Base-by-base conservation (phyloP, 2,329 filamentous ascomycete species). In the Cladosporium sp. region DNA sequence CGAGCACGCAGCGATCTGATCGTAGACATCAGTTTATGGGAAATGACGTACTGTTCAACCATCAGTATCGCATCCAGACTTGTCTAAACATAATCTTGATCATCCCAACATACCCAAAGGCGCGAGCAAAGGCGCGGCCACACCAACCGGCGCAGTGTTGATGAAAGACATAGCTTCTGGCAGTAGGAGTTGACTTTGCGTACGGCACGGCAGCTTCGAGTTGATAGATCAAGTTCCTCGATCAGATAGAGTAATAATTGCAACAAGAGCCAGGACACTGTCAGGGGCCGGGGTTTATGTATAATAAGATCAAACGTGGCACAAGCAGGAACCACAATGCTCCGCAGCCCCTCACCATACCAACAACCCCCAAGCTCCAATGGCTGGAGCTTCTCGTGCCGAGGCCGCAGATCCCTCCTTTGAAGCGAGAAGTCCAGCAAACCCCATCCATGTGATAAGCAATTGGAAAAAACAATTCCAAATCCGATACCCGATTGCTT, bases 71-170 rank as follows among this genome's bases (percentile, higher is more conserved):
- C n/a, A 46, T 14, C 33, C 11, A 35, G 10, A 11, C 12, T 21
- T 2, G 6, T 3, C 6, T 5, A 3, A 46, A 46, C 8, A 46
- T 8, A 21, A 11, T 23, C 8, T 23, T 21, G 18, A 21, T 18
- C 35, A n/a, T 29, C 16, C 2, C 16, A 14, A 59, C 56, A 31
- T 59, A 59, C 56, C 56, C 56, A 65, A 28, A 31, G 63, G 63
- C n/a, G 46, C 57, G 12, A 65, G 63, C 26, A 65, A 33, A 4
- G 63, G 63, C 55, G 63, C 63, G 12, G 44, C 56, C 12, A 37
- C 40, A 33, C 63, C 63, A 11, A 37, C 31, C 3, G 57, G 63
- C 31, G 52, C 40, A 28, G 44, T 60, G 63, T 65, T 65, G 52
- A 55, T 26, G 29, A 59, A 60, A 18, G 63, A 52, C 63, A 60